Percentiles rank a stretch among this genome's conserved stretches.
Conservation (phyloP, 2,329 filamentous ascomycete genomes). For the Thelonectria blattea region DNA sequence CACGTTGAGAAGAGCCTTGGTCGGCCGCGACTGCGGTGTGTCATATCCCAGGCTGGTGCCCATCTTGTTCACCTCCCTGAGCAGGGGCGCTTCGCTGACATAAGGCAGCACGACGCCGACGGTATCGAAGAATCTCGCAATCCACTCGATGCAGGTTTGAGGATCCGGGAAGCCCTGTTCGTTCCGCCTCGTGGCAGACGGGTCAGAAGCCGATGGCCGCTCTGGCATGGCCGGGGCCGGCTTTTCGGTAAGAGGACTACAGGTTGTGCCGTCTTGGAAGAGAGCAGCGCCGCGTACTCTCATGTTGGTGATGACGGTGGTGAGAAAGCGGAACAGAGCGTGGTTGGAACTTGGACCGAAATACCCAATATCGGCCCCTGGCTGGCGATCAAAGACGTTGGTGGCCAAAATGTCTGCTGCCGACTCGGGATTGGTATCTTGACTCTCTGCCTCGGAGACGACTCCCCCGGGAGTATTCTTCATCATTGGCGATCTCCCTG, state of each 20-base stretch:
- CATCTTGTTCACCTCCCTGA: conserved; percentile 30
- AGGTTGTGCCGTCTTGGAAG: conserved; percentile 16
- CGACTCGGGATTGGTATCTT: conserved; percentile 29
- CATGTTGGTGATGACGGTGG: conserved; percentile 35
- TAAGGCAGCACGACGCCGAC: conserved; percentile 39
- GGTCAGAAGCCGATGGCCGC: not conserved
- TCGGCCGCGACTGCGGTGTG: conserved; percentile 16
- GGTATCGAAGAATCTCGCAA: conserved; percentile 37
- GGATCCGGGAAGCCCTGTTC: conserved; percentile 26
- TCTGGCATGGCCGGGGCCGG: not conserved
- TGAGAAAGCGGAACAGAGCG: conserved; percentile 38
- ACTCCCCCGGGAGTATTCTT: conserved; percentile 11
- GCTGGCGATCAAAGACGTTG: conserved; percentile 37
- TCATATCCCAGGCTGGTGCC: conserved; percentile 10
- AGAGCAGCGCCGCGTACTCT: conserved; percentile 23
- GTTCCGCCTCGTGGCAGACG: not conserved
- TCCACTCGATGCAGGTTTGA: conserved; percentile 28
- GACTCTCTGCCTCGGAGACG: conserved; percentile 8
- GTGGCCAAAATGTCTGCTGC: conserved; percentile 39
- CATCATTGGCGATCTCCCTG: conserved; percentile 3
- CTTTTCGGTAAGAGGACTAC: conserved; percentile 9
- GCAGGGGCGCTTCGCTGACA: conserved; percentile 29
- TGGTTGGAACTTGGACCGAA: conserved; percentile 38
- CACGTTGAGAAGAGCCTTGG: conserved; percentile 36
- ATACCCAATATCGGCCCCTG: conserved; percentile 27